Evolutionary conservation across 2,329 filamentous ascomycete genomes (phyloP).

Genomic region (Scedosporium apiospermum): DNA sequence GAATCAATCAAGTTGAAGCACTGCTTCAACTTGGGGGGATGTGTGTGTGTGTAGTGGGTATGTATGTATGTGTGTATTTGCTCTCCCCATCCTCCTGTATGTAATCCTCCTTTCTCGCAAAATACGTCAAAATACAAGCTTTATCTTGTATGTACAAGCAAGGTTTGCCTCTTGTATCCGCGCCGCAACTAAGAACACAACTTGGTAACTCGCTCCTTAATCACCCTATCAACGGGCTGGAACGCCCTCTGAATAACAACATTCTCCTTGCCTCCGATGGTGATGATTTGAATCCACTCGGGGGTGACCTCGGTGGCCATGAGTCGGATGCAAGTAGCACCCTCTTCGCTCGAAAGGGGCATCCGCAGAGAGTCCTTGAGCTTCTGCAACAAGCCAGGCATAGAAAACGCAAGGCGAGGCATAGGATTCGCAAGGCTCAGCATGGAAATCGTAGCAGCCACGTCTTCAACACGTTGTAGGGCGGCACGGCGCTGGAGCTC

Average conservation of each 20-base stretch:
- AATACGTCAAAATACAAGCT: not conserved
- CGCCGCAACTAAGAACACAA: not conserved
- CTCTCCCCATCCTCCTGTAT: not conserved
- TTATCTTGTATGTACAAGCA: not conserved
- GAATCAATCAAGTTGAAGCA: no score
- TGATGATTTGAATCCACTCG: conserved; percentile 44
- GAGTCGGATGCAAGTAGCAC: conserved; percentile 36
- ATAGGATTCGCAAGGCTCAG: conserved; percentile 43
- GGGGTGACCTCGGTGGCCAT: conserved; percentile 46
- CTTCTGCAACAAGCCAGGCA: conserved; percentile 53
- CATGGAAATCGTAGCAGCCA: conserved; percentile 58
- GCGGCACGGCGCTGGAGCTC: conserved; percentile 55
- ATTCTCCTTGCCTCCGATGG: conserved; percentile 43
- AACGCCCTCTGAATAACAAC: conserved; percentile 41
- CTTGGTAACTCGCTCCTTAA: conserved; percentile 21
- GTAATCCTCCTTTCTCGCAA: no score
- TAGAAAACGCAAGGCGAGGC: conserved; percentile 52
- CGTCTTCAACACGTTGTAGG: conserved; percentile 57
- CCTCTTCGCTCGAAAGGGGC: conserved; percentile 44
- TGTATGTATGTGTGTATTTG: not conserved
- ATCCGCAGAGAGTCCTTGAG: conserved; percentile 57
- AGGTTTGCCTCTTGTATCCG: not conserved
- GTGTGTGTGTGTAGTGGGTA: not conserved
- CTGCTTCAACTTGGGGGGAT: no score
- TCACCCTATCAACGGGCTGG: conserved; percentile 28